Evolutionary conservation across 2,329 filamentous ascomycete genomes (phyloP).

Genomic region (Chlorencoelia australis): DNA sequence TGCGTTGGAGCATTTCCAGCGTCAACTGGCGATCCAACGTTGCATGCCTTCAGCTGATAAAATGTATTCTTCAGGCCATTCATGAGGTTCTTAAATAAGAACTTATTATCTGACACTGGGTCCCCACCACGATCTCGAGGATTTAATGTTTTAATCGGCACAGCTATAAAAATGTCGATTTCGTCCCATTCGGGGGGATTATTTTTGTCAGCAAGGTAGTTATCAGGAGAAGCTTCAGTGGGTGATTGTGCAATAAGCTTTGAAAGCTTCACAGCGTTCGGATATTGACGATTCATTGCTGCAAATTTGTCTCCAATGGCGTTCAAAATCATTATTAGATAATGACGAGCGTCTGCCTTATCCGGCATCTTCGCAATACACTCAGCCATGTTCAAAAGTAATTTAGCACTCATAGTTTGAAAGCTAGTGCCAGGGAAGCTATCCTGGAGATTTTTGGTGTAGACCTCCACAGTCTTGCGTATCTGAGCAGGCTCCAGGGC

Average conservation of each 20-base stretch:
- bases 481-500: conserved; percentile 85
- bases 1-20: conserved; percentile 70
- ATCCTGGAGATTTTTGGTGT: conserved; percentile 91
- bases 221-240: conserved; percentile 56
- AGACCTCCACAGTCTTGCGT: conserved; percentile 89
- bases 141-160: conserved; percentile 91
- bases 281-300: conserved; percentile 92
- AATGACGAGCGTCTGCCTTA: conserved; percentile 89
- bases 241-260: conserved; percentile 61
- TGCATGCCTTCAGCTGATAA: conserved; percentile 86
- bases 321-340: conserved; percentile 93
- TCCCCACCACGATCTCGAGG: conserved; percentile 81
- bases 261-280: conserved; percentile 89
- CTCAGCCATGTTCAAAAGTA: conserved; percentile 95
- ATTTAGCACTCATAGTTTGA: conserved; percentile 97
- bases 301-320: conserved; percentile 98
- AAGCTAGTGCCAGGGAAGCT: conserved; percentile 96
- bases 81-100: conserved; percentile 92
- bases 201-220: conserved; percentile 75
- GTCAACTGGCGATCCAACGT: conserved; percentile 64
- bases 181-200: conserved; percentile 89
- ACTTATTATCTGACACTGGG: conserved; percentile 93
- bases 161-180: conserved; percentile 92
- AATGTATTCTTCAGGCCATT: conserved; percentile 95
- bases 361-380: conserved; percentile 90